phyloP scores from a whole-genome alignment of 2,329 filamentous ascomycete species.

The Hymenoscyphus linearis region DNA sequence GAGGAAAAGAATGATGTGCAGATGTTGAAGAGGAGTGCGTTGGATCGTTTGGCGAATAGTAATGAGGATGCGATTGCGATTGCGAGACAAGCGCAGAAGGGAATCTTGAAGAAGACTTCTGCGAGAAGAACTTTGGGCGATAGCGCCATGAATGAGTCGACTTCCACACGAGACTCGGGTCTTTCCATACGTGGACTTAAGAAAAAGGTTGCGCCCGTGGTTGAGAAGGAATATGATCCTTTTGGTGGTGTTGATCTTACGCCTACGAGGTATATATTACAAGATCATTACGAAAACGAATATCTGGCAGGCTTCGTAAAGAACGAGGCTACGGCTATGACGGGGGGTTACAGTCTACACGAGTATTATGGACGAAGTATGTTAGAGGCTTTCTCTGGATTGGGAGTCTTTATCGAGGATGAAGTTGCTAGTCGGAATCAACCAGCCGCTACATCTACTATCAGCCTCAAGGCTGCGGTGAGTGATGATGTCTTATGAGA shows the following conservation, averaged over 20 bases:
- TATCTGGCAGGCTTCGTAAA: conserved; percentile 64
- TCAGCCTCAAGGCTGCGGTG: conserved; percentile 39
- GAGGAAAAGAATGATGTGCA: conserved; percentile 61
- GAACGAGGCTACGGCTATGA: conserved; percentile 57
- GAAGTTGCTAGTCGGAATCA: conserved; percentile 39
- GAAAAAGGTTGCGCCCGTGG: conserved; percentile 52
- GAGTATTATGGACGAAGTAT: conserved; percentile 80
- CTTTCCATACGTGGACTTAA: conserved; percentile 78
- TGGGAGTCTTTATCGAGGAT: conserved; percentile 82
- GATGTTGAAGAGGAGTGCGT: conserved; percentile 61
- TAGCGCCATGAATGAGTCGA: conserved; percentile 15
- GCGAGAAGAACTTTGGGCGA: conserved; percentile 42
- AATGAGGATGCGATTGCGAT: conserved; percentile 54
- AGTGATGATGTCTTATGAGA: conserved; percentile 42
- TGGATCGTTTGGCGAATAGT: conserved; percentile 62
- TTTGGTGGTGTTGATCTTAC: conserved; percentile 71
- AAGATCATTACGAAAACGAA: conserved; percentile 67
- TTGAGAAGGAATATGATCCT: conserved; percentile 78
- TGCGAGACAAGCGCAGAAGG: conserved; percentile 48
- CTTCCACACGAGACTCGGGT: conserved; percentile 21
- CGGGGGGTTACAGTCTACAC: conserved; percentile 75
- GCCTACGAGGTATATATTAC: conserved; percentile 64
- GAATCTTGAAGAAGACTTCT: conserved; percentile 69
- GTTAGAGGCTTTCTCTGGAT: conserved; percentile 82
- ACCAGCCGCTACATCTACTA: conserved; percentile 29